Evolutionary conservation across 139 green algal species (phyloP), one percentile per base, ranked within the genome.

Genomic region (Dunaliella sp.): DNA sequence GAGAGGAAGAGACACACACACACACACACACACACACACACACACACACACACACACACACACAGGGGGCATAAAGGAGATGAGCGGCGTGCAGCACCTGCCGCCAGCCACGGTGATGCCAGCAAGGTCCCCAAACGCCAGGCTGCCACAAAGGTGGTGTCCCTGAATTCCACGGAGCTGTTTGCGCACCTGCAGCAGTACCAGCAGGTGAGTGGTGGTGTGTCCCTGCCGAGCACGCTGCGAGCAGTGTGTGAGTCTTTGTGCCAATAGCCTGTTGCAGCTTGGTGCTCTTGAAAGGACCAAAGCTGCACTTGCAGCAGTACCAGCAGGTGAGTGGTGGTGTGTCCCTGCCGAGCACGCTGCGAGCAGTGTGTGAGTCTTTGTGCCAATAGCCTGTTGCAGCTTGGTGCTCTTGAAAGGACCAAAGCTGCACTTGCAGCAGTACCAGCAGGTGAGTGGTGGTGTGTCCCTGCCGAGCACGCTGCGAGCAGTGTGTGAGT

Each of bases 101-200:
- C 73, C 22, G 73, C 28, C 36, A 65, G 79, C 25, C 33, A 26
- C 2, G n/a, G 73, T 34, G 81, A 21, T 37, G 59, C n/a, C 7
- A 59, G 26, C 38, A 72, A 77, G 82, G 48, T 16, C 7, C 58
- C 37, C 77, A 48, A 83, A 75, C 38, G 36, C 82, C 77, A 79
- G 86, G 82, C 73, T 48, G 74, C 38, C 2, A 7, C 48, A 48
- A 88, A 88, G 57, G 77, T 81, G 34, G 88, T 88, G 74, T 88
- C 83, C 3, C 81, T 88, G 65, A 90, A 87, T 83, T 89, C 86
- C 1, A 91, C 91, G 0, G 94, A 96, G 80, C 91, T 97, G 79
- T 98, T 98, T 89, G 92, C 94, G 21, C 96, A 98, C 88, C 90
- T 98, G 72, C 96, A 93, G 81, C 92, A 94, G 79, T 96, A 93